Evolutionary conservation across 2,329 filamentous ascomycete species (phyloP).

Genomic region (Talaromyces islandicus): DNA sequence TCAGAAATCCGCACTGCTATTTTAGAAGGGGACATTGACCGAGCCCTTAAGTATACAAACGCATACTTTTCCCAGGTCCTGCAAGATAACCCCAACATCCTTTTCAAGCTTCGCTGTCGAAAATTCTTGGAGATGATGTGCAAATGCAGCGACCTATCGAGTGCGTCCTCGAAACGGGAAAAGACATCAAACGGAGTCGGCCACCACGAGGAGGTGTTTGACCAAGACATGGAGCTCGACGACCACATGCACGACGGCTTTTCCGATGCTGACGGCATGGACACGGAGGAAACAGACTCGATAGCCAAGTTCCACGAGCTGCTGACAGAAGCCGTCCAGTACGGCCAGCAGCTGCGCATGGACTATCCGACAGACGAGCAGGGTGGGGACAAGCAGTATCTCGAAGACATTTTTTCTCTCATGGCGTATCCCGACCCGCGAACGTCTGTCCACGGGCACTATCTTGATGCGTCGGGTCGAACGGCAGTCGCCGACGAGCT

Average conservation of each 20-base stretch:
- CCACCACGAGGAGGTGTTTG: constrained; percentile 41
- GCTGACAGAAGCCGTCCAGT: constrained; percentile 65
- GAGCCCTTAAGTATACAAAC: constrained; percentile 74
- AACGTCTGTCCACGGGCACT: constrained; percentile 67
- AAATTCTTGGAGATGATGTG: constrained; percentile 96
- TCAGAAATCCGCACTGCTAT: constrained; percentile 71
- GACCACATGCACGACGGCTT: constrained; percentile 38
- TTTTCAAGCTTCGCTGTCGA: constrained; percentile 80
- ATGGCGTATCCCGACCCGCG: constrained; percentile 81
- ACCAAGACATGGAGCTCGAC: constrained; percentile 55
- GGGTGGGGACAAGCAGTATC: constrained; percentile 63
- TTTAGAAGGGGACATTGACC: constrained; percentile 86
- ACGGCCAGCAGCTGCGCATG: constrained; percentile 69
- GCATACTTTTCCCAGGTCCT: constrained; percentile 76
- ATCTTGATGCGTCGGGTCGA: constrained; percentile 70
- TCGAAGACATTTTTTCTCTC: constrained; percentile 81
- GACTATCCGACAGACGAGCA: constrained; percentile 71
- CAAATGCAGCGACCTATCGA: constrained; percentile 59
- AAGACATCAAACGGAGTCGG: constrained; percentile 32
- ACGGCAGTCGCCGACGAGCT: constrained; percentile 83
- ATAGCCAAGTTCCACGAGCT: constrained; percentile 45
- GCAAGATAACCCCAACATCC: constrained; percentile 71
- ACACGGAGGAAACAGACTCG: constrained; percentile 44
- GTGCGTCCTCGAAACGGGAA: constrained; percentile 30
- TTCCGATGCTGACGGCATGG: constrained; percentile 46